phyloP scores from a whole-genome alignment of 2,329 filamentous ascomycete species.

The Neonectria ditissima region DNA sequence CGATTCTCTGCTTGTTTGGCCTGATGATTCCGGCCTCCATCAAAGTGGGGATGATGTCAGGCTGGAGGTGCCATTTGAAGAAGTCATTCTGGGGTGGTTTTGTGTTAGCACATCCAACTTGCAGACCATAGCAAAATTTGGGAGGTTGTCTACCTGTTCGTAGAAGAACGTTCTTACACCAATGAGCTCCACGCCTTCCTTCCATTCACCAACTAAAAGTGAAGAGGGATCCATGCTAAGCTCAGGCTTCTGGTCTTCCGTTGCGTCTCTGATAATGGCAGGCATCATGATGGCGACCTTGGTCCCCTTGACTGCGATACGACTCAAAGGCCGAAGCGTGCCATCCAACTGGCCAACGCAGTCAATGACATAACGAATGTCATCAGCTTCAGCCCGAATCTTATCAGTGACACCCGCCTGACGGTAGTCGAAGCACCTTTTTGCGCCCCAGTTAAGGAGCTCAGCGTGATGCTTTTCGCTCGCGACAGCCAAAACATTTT shows the following conservation, averaged over 20 bases:
- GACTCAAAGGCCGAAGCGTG: constrained; percentile 61
- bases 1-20: constrained; percentile 56
- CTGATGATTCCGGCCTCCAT: constrained; percentile 53
- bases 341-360: constrained; percentile 65
- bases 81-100: constrained; percentile 59
- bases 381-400: constrained; percentile 43
- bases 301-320: constrained; percentile 60
- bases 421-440: constrained; percentile 61
- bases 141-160: constrained; percentile 34
- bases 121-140: neutral
- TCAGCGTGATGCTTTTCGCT: constrained; percentile 59
- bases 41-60: constrained; percentile 65
- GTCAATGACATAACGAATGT: constrained; percentile 63
- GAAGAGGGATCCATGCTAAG: constrained; percentile 66
- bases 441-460: constrained; percentile 58
- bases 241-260: constrained; percentile 58
- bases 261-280: constrained; percentile 66
- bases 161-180: constrained; percentile 61
- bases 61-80: constrained; percentile 65
- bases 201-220: constrained; percentile 58
- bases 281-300: constrained; percentile 71
- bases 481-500: constrained; percentile 61
- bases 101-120: constrained; percentile 20
- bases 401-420: constrained; percentile 51
- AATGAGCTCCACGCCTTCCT: constrained; percentile 60